A percentile compares a stretch with the other conserved stretches of the same genome.
phyloP scores from a whole-genome alignment of 2,329 filamentous ascomycete species.

The Sarocladium strictum region DNA sequence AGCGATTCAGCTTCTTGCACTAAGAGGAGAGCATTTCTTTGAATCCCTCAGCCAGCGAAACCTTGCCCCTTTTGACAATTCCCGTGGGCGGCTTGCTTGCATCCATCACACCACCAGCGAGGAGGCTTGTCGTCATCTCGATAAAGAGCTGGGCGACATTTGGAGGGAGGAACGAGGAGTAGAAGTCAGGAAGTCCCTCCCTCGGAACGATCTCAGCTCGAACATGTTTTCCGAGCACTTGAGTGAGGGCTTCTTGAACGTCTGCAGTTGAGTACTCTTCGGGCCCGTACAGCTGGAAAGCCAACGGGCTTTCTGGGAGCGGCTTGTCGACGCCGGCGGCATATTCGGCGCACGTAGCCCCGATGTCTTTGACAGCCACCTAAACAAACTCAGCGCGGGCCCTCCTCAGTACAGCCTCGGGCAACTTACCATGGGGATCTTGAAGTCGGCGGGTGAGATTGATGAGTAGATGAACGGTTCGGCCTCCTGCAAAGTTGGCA shows the following conservation, averaged over 20 bases:
- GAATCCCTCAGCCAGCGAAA: neutral
- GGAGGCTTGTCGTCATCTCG: constrained; percentile 20
- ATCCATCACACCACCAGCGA: constrained; percentile 20
- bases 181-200: constrained; percentile 17
- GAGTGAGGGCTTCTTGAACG: constrained; percentile 22
- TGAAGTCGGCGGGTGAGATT: constrained; percentile 25
- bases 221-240: constrained; percentile 19
- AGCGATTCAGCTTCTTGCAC: no score
- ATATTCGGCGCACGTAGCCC: constrained; percentile 8
- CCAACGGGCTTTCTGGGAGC: constrained; percentile 16
- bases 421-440: constrained; percentile 23
- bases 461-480: constrained; percentile 27
- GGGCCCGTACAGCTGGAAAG: constrained; percentile 27
- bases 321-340: neutral
- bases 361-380: constrained; percentile 20
- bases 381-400: neutral
- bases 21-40: neutral
- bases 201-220: constrained; percentile 21
- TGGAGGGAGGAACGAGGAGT: constrained; percentile 17
- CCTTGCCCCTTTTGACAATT: neutral
- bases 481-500: constrained; percentile 20
- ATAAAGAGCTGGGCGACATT: constrained; percentile 20
- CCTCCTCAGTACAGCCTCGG: neutral
- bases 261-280: constrained; percentile 22
- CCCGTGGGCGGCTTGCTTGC: neutral